Evolutionary conservation across 148 eudicot species (phyloP).

Genomic region (Nepenthes mirabilis): DNA sequence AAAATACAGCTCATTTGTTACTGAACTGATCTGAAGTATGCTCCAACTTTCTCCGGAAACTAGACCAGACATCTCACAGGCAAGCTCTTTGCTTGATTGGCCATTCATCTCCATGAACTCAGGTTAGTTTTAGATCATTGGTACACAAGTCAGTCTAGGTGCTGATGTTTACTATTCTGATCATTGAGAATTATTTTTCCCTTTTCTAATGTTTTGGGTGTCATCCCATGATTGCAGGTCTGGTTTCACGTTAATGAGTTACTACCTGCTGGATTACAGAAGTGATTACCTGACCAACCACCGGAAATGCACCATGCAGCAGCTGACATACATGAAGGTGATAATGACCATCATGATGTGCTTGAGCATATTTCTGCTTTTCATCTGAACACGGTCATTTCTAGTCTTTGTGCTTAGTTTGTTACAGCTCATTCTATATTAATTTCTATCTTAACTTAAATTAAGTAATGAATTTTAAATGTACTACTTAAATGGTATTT

Average conservation of each 20-base stretch:
- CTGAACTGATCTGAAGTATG: conserved; percentile 73
- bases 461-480: not conserved
- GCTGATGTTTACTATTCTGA: conserved; percentile 3
- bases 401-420: not conserved
- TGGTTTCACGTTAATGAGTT: conserved; percentile 95
- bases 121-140: conserved; percentile 57
- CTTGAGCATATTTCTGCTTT: not conserved
- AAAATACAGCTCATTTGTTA: conserved; percentile 57
- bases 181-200: not conserved
- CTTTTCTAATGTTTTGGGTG: conserved; percentile 3
- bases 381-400: not conserved
- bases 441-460: not conserved
- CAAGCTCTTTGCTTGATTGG: conserved; percentile 88
- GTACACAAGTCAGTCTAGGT: conserved; percentile 27
- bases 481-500: not conserved
- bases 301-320: conserved; percentile 54
- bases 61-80: conserved; percentile 99
- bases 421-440: not conserved
- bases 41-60: conserved; percentile 84
- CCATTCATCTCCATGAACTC: conserved; percentile 64
- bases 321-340: conserved; percentile 45
- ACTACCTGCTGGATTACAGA: conserved; percentile 65
- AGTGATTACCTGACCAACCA: conserved; percentile 83
- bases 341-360: not conserved
- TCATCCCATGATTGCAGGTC: conserved; percentile 32